Conservation (phyloP, 2,329 filamentous ascomycete genomes). For the Pseudocercospora eumusae region DNA sequence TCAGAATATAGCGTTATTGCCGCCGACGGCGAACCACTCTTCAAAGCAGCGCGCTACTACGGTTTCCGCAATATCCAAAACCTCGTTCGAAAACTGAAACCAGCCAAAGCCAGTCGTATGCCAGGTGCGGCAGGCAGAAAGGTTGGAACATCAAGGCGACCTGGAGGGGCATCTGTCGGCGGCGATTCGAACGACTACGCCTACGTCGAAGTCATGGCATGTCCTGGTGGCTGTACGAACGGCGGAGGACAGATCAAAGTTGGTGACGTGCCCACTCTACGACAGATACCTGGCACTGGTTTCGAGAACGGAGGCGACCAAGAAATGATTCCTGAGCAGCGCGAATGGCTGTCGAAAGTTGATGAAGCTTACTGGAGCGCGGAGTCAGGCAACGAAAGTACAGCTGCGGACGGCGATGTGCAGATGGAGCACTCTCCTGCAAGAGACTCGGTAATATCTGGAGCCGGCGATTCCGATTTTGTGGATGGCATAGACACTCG, state of each 20-base stretch:
- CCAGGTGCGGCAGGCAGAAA: slow-evolving; percentile 67
- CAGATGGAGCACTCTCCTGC: slow-evolving; percentile 26
- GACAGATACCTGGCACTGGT: slow-evolving; percentile 38
- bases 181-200: slow-evolving; percentile 63
- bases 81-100: slow-evolving; percentile 87
- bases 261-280: slow-evolving; percentile 65
- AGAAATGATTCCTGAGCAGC: slow-evolving; percentile 69
- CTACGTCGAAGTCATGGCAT: slow-evolving; percentile 99
- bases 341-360: slow-evolving; percentile 76
- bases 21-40: slow-evolving; percentile 51
- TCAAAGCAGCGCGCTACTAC: slow-evolving; percentile 88
- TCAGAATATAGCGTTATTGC: slow-evolving; percentile 75
- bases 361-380: slow-evolving; percentile 54
- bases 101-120: slow-evolving; percentile 73
- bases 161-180: slow-evolving; percentile 40
- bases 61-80: slow-evolving; percentile 99
- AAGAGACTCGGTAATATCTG: slow-evolving; percentile 28
- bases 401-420: slow-evolving; percentile 28
- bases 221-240: slow-evolving; percentile 97
- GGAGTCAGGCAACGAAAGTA: slow-evolving; percentile 27
- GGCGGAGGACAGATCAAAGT: slow-evolving; percentile 94
- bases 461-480: slow-evolving; percentile 35
- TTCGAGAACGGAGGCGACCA: slow-evolving; percentile 42
- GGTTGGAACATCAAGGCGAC: slow-evolving; percentile 45
- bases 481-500: slow-evolving; percentile 60